A percentile compares a stretch with the other conserved stretches of the same genome.
Conservation (phyloP, 306 rosid genomes). For the Rubus idaeus region DNA sequence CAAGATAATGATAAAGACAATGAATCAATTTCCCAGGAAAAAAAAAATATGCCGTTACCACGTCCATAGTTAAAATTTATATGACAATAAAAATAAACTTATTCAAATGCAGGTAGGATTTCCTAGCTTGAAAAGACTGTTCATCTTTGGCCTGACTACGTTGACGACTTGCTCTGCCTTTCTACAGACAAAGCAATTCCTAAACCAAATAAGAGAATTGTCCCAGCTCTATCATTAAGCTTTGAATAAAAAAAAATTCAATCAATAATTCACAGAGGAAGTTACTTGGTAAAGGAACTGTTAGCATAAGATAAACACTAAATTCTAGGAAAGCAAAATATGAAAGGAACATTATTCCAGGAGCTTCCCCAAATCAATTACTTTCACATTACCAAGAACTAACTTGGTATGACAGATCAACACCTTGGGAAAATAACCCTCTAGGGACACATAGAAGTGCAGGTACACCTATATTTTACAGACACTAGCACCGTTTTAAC, state of each 20-base stretch:
- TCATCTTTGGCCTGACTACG: not conserved
- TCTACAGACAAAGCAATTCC: not conserved
- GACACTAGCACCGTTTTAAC: conserved; percentile 1
- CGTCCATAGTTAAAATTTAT: too few species aligned
- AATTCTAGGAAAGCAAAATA: not conserved
- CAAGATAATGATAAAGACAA: too few species aligned
- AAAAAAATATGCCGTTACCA: too few species aligned
- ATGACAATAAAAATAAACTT: too few species aligned
- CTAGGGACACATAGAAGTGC: not conserved
- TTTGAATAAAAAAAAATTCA: not conserved
- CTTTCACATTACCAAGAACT: not conserved
- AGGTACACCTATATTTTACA: not conserved
- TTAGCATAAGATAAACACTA: not conserved
- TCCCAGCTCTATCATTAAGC: not conserved
- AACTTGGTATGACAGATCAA: not conserved
- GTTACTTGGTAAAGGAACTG: not conserved
- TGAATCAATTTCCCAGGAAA: too few species aligned
- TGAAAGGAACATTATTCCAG: not conserved
- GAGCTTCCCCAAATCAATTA: not conserved
- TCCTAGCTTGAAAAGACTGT: not conserved
- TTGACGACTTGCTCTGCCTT: too few species aligned
- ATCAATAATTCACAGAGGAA: not conserved
- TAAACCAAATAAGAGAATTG: not conserved
- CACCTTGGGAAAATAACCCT: not conserved
- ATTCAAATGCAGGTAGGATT: too few species aligned